Conservation (phyloP, 2,329 filamentous ascomycete genomes). For the Cercospora berteroae region DNA sequence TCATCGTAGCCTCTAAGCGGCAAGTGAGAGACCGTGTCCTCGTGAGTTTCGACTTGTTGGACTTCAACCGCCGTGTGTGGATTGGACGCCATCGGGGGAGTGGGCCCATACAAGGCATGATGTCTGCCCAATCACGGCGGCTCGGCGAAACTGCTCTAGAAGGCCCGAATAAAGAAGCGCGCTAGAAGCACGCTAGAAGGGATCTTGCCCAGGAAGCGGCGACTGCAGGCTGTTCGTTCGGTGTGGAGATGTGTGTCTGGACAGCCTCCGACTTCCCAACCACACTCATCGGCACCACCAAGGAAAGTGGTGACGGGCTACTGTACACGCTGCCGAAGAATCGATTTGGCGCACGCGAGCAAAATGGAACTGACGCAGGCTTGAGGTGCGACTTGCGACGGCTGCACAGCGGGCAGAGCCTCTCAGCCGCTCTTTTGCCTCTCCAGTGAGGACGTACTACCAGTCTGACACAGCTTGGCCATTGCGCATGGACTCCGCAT, state of each 20-base stretch:
- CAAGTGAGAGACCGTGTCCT: not conserved
- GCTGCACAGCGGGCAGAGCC: not conserved
- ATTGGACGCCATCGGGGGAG: not conserved
- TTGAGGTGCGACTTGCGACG: not conserved
- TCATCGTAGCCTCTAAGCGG: not conserved
- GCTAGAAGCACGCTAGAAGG: constrained; percentile 10
- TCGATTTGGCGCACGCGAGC: not conserved
- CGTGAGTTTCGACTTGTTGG: not conserved
- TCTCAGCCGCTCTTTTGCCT: not conserved
- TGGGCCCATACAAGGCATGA: not conserved
- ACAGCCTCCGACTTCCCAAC: constrained; percentile 1
- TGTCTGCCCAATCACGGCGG: constrained; percentile 7
- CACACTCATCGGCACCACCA: not conserved
- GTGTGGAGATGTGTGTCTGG: not conserved
- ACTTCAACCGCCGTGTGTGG: not conserved
- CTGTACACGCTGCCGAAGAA: not conserved
- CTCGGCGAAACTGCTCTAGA: not conserved
- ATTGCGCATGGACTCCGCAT: not conserved
- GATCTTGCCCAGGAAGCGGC: not conserved
- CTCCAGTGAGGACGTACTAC: not conserved
- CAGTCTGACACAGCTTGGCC: not conserved
- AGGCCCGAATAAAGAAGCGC: constrained; percentile 10
- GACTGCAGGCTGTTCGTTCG: constrained; percentile 1
- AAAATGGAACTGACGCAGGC: not conserved
- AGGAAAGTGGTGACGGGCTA: not conserved